phyloP scores from a whole-genome alignment of 2,329 filamentous ascomycete species.

The Pochonia chlamydosporia region DNA sequence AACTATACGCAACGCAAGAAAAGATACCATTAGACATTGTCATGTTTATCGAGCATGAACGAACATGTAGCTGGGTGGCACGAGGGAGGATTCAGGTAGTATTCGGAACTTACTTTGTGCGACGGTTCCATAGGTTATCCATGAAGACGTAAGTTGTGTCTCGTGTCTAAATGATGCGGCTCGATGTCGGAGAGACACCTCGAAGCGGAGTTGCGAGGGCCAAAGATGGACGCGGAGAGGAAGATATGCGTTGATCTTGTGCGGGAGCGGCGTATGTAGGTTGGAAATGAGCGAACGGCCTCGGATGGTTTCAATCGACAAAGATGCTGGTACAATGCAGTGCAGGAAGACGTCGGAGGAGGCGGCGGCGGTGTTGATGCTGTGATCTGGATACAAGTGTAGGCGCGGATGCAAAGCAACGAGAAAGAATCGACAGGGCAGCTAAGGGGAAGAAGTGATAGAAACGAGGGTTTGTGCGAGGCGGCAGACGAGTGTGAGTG shows the following conservation, averaged over 20 bases:
- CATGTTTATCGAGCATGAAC: neutral
- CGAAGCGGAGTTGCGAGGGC: slow-evolving; percentile 15
- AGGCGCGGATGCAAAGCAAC: neutral
- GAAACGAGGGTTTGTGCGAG: neutral
- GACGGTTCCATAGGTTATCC: slow-evolving; percentile 68
- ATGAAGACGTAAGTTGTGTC: slow-evolving; percentile 37
- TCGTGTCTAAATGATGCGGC: slow-evolving; percentile 11
- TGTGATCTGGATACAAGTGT: neutral
- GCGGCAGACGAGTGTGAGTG: neutral
- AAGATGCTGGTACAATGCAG: neutral
- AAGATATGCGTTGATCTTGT: neutral
- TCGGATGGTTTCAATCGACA: neutral
- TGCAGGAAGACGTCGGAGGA: slow-evolving; percentile 4
- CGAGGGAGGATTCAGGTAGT: neutral
- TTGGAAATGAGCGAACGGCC: neutral
- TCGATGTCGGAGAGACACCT: slow-evolving; percentile 15
- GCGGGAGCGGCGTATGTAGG: neutral
- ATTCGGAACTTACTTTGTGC: slow-evolving; percentile 63
- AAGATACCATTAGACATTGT: neutral
- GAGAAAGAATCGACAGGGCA: neutral
- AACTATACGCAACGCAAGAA: slow-evolving; percentile 40
- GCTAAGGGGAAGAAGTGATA: neutral
- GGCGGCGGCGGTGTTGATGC: neutral
- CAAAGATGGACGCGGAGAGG: slow-evolving; percentile 5
- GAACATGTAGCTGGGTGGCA: neutral